These are phyloP conservation scores for Maudiozyma turicensis DNA, from an alignment of 805 yeast species.

Conservation along the genomic window DNA sequence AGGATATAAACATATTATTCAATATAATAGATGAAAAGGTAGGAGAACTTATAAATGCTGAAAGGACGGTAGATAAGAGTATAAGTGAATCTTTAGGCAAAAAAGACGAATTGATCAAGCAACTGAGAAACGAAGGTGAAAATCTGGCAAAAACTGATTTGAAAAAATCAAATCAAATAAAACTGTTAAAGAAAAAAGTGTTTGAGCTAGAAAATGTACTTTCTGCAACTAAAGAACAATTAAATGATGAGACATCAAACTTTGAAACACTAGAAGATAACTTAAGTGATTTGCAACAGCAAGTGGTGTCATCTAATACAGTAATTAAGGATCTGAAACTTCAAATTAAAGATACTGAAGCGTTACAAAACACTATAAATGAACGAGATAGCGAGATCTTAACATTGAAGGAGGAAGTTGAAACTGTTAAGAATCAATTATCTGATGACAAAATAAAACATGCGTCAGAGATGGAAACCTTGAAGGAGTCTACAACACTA, in stretches of 20 bases:
- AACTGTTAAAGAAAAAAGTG: slow-evolving; percentile 33
- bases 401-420: slow-evolving; percentile 14
- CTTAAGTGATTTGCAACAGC: slow-evolving; percentile 14
- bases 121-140: slow-evolving; percentile 68
- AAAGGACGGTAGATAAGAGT: neutral
- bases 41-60: neutral
- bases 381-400: neutral
- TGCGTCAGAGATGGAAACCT: slow-evolving; percentile 14
- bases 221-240: neutral
- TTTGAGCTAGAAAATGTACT: slow-evolving; percentile 1
- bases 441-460: slow-evolving; percentile 10
- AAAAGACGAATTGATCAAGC: slow-evolving; percentile 50
- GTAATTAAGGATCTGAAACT: neutral
- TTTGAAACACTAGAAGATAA: slow-evolving; percentile 12
- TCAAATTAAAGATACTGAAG: slow-evolving; percentile 2
- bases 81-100: slow-evolving; percentile 12
- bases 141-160: slow-evolving; percentile 63
- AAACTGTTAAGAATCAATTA: slow-evolving; percentile 1
- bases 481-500: slow-evolving; percentile 26
- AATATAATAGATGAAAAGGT: slow-evolving; percentile 6
- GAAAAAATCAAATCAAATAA: slow-evolving; percentile 54
- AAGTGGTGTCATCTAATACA: neutral
- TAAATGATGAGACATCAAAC: slow-evolving; percentile 5
- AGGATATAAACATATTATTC: neutral
- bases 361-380: neutral